Evolutionary conservation across 1,139 yeast genomes (phyloP), one percentile per base, ranked within the genome.

Genomic region (Hemisphaericaspora xylofermentans): DNA sequence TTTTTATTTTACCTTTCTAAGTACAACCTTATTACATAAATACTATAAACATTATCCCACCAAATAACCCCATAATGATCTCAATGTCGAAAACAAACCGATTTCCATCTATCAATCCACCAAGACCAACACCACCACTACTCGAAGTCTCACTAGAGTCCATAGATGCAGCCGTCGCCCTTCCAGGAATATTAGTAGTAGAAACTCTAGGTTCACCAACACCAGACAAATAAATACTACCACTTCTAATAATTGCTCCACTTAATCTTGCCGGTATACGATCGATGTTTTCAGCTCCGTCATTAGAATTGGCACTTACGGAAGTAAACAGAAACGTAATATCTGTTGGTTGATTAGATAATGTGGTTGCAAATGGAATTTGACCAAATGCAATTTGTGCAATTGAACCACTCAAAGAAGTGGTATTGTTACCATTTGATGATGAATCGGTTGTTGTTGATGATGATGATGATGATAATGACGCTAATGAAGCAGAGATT

Each of bases 341-440:
- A 6, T 35, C 39, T 2, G 22, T 25, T 12, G 40, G 22, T 26
- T 21, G 15, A 30, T 38, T 37, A 2, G 42, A 34, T 19, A 18
- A 25, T 33, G 45, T 24, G 1, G 68, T 60, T 1, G 75, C 77
- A 50, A 68, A 68, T 3, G 76, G 76, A 24, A 71, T 71, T 14
- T 39, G 19, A 1, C 66, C 67, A 1, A 67, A 56, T 15, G 38
- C 31, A n/a, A 71, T 70, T 35, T 46, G 51, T 6, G 49, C 65
- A 10, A 65, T 54, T 4, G 70, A 55, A 16, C 27, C 30, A 17
- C n/a, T 13, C 12, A n/a, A 26, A 10, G 32, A 8, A n/a, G n/a
- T 24, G 4, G n/a, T 3, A 3, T 33, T 19, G 13, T 31, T 35
- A 10, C n/a, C n/a, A n/a, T n/a, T n/a, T n/a, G n/a, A n/a, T n/a